phyloP scores from a whole-genome alignment of 2,329 filamentous ascomycete genomes.

The Paraphoma chrysanthemicola region DNA sequence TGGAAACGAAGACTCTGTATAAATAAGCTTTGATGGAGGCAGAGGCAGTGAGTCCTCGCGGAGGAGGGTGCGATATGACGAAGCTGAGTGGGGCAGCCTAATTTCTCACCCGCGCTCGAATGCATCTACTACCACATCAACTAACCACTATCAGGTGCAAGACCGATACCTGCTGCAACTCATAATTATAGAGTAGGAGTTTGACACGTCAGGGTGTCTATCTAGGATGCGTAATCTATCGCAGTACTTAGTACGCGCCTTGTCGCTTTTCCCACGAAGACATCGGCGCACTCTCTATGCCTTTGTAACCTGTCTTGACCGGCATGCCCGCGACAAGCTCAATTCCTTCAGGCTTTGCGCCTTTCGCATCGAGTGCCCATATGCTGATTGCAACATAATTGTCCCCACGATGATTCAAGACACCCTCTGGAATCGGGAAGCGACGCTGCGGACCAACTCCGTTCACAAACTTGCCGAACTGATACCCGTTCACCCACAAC shows the following conservation, averaged over 20 bases:
- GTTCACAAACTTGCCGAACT: constrained; percentile 70
- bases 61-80: too few species aligned
- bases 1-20: neutral
- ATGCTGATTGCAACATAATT: constrained; percentile 72
- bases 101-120: too few species aligned
- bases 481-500: constrained; percentile 76
- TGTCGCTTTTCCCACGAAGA: constrained; percentile 19
- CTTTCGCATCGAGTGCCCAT: constrained; percentile 67
- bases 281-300: constrained; percentile 20
- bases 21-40: neutral
- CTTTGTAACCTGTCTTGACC: constrained; percentile 42
- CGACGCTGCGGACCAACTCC: constrained; percentile 74
- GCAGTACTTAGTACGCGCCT: constrained; percentile 16
- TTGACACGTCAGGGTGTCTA: neutral
- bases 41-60: too few species aligned
- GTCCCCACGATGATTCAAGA: constrained; percentile 71
- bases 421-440: constrained; percentile 75
- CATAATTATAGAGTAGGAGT: neutral
- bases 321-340: constrained; percentile 56
- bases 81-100: too few species aligned
- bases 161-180: too few species aligned
- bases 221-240: neutral
- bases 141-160: too few species aligned
- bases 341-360: constrained; percentile 64
- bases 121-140: too few species aligned